phyloP scores from a whole-genome alignment of 2,329 filamentous ascomycete genomes.

The Phyllosticta capitalensis region DNA sequence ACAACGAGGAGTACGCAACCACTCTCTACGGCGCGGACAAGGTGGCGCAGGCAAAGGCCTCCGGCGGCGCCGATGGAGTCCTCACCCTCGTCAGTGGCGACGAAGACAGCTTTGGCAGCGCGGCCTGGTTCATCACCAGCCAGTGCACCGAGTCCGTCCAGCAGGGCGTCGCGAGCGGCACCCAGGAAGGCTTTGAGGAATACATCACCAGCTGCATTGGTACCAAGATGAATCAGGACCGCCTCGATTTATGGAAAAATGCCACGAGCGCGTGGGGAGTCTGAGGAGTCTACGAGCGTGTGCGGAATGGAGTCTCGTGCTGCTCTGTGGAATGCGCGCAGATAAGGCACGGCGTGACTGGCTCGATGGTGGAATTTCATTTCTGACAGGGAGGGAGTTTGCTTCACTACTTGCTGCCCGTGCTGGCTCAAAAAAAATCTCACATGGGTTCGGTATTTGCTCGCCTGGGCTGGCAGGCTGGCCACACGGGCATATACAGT shows the following conservation, averaged over 20 bases:
- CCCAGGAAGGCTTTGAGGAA: slow-evolving; percentile 39
- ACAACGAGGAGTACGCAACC: slow-evolving; percentile 47
- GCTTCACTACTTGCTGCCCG: background rate
- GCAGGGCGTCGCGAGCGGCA: slow-evolving; percentile 36
- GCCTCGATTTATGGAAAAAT: slow-evolving; percentile 8
- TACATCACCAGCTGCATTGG: slow-evolving; percentile 36
- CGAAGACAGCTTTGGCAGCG: slow-evolving; percentile 47
- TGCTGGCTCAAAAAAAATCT: background rate
- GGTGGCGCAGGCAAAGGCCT: slow-evolving; percentile 22
- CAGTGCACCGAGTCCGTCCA: slow-evolving; percentile 42
- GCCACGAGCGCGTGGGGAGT: slow-evolving; percentile 3
- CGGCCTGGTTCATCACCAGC: slow-evolving; percentile 51
- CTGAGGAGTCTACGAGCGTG: background rate
- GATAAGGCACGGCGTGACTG: background rate
- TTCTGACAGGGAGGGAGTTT: background rate
- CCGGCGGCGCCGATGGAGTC: slow-evolving; percentile 34
- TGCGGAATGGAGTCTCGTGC: background rate
- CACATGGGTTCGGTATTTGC: background rate
- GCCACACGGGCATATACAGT: background rate
- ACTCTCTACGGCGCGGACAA: slow-evolving; percentile 29
- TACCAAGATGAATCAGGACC: slow-evolving; percentile 3
- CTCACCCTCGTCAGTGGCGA: slow-evolving; percentile 43
- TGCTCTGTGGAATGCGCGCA: background rate
- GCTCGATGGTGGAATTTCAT: background rate
- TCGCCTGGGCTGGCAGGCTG: background rate